These are phyloP conservation scores for Capsicum rhomboideum DNA, from an alignment of 257 asterid genomes.

Conservation along the genomic window DNA sequence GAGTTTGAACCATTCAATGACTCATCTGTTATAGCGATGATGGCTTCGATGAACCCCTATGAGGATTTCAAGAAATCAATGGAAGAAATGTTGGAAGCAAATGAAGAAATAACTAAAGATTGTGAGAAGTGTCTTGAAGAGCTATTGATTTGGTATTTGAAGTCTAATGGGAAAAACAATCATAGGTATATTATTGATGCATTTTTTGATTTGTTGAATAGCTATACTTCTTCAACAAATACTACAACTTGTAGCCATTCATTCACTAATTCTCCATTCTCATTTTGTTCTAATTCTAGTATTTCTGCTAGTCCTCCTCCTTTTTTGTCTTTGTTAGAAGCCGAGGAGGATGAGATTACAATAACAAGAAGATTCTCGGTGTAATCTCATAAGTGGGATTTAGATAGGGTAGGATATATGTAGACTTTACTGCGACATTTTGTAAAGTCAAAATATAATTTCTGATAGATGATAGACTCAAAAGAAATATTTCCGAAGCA, in stretches of 20 bases:
- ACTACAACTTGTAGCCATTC: slow-evolving; percentile 2
- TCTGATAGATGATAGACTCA: background rate
- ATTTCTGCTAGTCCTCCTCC: slow-evolving; percentile 22
- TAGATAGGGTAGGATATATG: background rate
- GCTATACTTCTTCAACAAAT: slow-evolving; percentile 3
- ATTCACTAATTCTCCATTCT: slow-evolving; percentile 34
- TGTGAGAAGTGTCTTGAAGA: slow-evolving; percentile 22
- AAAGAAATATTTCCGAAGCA: too few species aligned
- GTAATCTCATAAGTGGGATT: background rate
- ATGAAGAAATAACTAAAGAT: slow-evolving; percentile 1
- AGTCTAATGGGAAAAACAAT: slow-evolving; percentile 23
- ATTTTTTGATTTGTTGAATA: slow-evolving; percentile 36
- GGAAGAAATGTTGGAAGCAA: too few species aligned
- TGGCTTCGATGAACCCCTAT: slow-evolving; percentile 17
- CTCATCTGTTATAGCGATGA: slow-evolving; percentile 15
- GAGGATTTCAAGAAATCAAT: too few species aligned
- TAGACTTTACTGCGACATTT: background rate
- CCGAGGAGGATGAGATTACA: background rate
- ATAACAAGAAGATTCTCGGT: background rate
- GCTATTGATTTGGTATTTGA: slow-evolving; percentile 37
- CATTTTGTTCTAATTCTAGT: slow-evolving; percentile 20
- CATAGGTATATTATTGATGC: slow-evolving; percentile 54
- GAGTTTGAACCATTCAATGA: slow-evolving; percentile 16
- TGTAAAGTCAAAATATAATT: background rate
- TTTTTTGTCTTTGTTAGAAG: slow-evolving; percentile 16